Conservation (phyloP, 768 basidiomycete genomes). For the Suillus spraguei region DNA sequence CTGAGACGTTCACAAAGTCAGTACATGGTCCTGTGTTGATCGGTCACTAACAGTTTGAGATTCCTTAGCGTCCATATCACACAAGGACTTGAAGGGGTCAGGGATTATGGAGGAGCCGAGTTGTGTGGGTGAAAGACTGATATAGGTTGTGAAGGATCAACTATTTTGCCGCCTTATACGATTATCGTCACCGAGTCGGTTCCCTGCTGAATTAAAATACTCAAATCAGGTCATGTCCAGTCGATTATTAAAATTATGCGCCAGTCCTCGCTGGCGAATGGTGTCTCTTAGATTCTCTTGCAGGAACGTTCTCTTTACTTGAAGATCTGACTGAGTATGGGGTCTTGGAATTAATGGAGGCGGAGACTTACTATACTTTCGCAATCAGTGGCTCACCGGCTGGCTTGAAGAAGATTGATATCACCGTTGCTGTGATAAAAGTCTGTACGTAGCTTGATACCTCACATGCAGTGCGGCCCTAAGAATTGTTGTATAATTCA, state of each 20-base stretch:
- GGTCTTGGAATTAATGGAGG: too few species aligned
- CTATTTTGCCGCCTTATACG: not conserved
- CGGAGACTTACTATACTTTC: too few species aligned
- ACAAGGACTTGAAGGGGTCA: not conserved
- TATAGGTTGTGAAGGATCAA: constrained; percentile 2
- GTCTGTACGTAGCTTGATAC: too few species aligned
- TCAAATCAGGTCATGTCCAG: not conserved
- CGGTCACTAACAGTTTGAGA: not conserved
- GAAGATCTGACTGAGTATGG: too few species aligned
- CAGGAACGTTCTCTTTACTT: too few species aligned
- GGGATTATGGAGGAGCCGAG: not conserved
- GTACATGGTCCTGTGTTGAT: not conserved
- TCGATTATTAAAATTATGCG: not conserved
- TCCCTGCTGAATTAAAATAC: not conserved
- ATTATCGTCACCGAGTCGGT: constrained; percentile 3
- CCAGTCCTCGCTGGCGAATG: not conserved
- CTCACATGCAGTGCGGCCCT: too few species aligned
- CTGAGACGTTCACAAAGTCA: not conserved
- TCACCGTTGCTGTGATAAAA: too few species aligned
- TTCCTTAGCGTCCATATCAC: not conserved
- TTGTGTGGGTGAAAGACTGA: not conserved
- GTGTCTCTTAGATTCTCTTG: not conserved
- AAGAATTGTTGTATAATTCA: too few species aligned
- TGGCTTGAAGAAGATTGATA: too few species aligned
- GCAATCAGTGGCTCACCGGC: too few species aligned